Evolutionary conservation across 2,329 filamentous ascomycete species (phyloP).

Genomic region (Ophiostoma tasmaniense): DNA sequence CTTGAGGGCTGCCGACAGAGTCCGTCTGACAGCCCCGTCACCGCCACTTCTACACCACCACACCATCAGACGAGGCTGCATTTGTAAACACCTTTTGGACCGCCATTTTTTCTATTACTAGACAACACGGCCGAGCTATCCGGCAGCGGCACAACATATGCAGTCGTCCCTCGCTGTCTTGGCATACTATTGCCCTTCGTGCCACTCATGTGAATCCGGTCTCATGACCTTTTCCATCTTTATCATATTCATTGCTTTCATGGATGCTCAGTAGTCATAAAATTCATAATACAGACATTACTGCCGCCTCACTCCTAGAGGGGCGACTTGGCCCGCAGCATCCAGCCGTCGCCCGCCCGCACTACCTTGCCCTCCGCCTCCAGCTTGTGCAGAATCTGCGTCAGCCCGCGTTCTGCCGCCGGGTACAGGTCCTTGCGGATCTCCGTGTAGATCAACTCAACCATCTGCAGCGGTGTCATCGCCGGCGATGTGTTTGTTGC

Average conservation of each 20-base stretch:
- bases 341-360: slow-evolving; percentile 34
- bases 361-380: slow-evolving; percentile 60
- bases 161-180: not conserved
- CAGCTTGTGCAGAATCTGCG: slow-evolving; percentile 75
- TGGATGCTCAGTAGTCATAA: not conserved
- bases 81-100: not conserved
- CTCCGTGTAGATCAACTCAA: slow-evolving; percentile 78
- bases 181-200: not conserved
- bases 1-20: not conserved
- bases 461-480: slow-evolving; percentile 71
- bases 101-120: not conserved
- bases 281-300: not conserved
- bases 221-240: not conserved
- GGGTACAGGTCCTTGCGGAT: slow-evolving; percentile 66
- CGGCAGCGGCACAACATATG: not conserved
- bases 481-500: slow-evolving; percentile 10
- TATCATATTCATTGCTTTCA: no score
- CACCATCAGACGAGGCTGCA: not conserved
- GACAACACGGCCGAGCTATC: not conserved
- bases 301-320: slow-evolving; percentile 26
- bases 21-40: not conserved
- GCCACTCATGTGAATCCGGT: not conserved
- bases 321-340: slow-evolving; percentile 34
- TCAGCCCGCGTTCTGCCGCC: slow-evolving; percentile 66
- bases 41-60: not conserved